Evolutionary conservation across 116 monocot species (phyloP), one percentile per base, ranked within the genome.

Genomic region (Trichopus zeylanicus): DNA sequence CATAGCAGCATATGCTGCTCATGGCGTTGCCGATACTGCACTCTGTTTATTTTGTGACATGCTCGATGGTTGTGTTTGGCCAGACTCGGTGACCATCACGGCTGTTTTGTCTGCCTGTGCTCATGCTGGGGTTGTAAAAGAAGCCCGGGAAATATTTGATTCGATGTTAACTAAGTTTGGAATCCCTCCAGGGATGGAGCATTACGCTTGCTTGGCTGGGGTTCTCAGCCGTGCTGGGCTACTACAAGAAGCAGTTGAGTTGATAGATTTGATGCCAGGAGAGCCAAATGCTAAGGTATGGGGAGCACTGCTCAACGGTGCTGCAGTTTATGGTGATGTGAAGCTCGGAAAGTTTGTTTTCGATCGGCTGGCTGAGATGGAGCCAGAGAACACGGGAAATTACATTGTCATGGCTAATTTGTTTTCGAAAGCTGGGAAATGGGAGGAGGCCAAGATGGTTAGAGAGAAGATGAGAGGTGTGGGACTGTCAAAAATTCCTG

Each of bases 131-230:
- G 62, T 27, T 6, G 78, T 86, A 9, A 51, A 67, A 4, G 51
- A 81, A 39, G 92, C 83, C 53, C 72, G 46, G 19, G 28, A 18
- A 26, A 63, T 86, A 57, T 73, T 87, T 47, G 32, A 83, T 26
- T 21, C 63, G 5, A 56, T 80, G 73, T 38, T 73, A 60, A n/a
- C 46, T 0, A 19, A 68, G 12, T 76, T 56, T 53, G 68, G 70
- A n/a, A 60, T 81, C 21, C 4, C 16, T 18, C 81, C 87, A 8
- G 63, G 37, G 15, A 33, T 67, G 1, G 92, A 92, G 75, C 87
- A 86, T 23, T 92, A 87, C 47, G 78, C 83, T 37, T 92, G 87
- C 75, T 75, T 92, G 92, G 78, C 76, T 3, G 83, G 78, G 38
- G 83, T 67, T 4, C 70, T 83, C 22, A 75, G 83, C 48, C 85